Evolutionary conservation across 1,284 basidiomycete species (phyloP).

Genomic region (Sutorius eximius): DNA sequence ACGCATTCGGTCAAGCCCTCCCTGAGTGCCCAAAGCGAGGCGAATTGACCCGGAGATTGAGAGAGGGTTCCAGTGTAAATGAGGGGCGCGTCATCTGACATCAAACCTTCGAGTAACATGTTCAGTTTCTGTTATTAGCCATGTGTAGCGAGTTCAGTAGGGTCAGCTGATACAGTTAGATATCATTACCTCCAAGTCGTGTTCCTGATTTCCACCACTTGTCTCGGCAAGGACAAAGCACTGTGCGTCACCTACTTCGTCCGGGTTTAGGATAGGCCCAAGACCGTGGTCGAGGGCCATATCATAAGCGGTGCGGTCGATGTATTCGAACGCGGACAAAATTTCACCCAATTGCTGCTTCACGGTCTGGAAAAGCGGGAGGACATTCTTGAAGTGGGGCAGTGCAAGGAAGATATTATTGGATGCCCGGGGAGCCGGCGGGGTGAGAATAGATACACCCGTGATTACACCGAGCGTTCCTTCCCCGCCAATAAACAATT

Average conservation of each 20-base stretch:
- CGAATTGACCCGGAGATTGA: constrained; percentile 89
- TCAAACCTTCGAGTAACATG: constrained; percentile 76
- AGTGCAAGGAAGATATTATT: constrained; percentile 78
- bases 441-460: constrained; percentile 93
- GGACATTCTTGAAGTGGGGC: constrained; percentile 71
- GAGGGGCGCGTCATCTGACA: constrained; percentile 72
- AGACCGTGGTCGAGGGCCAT: constrained; percentile 79
- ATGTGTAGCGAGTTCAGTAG: constrained; percentile 9
- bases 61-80: constrained; percentile 93
- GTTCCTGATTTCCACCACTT: constrained; percentile 89
- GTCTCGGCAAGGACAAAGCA: constrained; percentile 97
- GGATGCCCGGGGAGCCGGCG: constrained; percentile 82
- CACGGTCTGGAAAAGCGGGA: constrained; percentile 67
- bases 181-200: constrained; percentile 84
- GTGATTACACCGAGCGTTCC: constrained; percentile 96
- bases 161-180: constrained; percentile 2
- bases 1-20: constrained; percentile 93
- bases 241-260: constrained; percentile 72
- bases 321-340: constrained; percentile 96
- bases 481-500: constrained; percentile 97
- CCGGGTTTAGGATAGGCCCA: constrained; percentile 62
- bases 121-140: constrained; percentile 76
- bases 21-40: constrained; percentile 90
- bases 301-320: constrained; percentile 87
- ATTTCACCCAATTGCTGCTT: constrained; percentile 90